These are phyloP conservation scores for Penicillium steckii DNA, from an alignment of 495 filamentous ascomycete species.

Conservation along the genomic window DNA sequence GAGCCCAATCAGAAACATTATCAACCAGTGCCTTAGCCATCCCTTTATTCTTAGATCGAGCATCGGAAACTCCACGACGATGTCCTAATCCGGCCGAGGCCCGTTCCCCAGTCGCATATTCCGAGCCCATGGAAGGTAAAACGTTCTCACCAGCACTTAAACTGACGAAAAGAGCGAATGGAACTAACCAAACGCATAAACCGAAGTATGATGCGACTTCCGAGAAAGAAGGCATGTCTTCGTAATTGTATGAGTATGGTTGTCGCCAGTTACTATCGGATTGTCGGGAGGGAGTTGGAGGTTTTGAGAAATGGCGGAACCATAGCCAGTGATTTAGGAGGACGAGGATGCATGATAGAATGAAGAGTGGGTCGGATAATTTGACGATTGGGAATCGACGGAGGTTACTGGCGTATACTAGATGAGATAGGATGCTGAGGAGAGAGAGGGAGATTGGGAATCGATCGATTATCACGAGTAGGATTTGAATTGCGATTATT, in stretches of 20 bases:
- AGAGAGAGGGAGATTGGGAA: conserved; percentile 74
- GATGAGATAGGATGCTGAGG: conserved; percentile 78
- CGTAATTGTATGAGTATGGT: conserved; percentile 54
- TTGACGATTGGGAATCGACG: conserved; percentile 85
- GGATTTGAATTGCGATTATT: conserved; percentile 70
- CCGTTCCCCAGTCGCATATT: conserved; percentile 61
- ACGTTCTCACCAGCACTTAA: conserved; percentile 93
- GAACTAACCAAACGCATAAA: conserved; percentile 93
- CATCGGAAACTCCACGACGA: conserved; percentile 38
- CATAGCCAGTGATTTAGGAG: conserved; percentile 93
- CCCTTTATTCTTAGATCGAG: conserved; percentile 65
- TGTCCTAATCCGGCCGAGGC: conserved; percentile 36
- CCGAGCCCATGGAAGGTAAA: conserved; percentile 77
- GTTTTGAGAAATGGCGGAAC: conserved; percentile 87
- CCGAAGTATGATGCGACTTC: conserved; percentile 97
- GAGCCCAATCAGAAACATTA: conserved; percentile 67
- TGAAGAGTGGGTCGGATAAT: conserved; percentile 82
- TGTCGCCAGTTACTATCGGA: conserved; percentile 43
- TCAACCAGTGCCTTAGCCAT: conserved; percentile 91
- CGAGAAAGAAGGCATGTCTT: conserved; percentile 78
- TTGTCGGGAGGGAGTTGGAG: conserved; percentile 29
- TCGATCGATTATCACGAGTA: conserved; percentile 77
- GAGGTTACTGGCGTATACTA: conserved; percentile 87
- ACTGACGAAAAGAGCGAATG: conserved; percentile 92
- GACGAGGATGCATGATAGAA: conserved; percentile 82